Percentiles rank a stretch among this genome's conserved stretches.
Evolutionary conservation across 352 stramenopile genomes (phyloP).

Genomic region (Sclerospora graminicola): DNA sequence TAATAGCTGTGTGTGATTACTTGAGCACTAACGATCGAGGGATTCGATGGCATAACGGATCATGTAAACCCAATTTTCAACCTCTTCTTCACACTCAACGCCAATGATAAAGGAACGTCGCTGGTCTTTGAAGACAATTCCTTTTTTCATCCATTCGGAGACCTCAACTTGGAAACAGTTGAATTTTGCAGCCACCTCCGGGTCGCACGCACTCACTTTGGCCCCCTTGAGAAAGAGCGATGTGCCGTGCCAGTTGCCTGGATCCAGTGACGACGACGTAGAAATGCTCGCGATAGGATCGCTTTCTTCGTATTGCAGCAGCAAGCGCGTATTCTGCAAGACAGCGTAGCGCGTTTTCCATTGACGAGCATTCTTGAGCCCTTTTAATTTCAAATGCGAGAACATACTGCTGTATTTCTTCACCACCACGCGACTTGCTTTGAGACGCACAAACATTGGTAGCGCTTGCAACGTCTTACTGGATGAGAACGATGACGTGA

Average conservation of each 20-base stretch:
- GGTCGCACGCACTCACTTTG: conserved; percentile 63
- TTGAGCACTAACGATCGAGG: no score
- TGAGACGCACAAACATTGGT: conserved; percentile 45
- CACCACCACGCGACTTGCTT: conserved; percentile 58
- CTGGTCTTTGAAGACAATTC: conserved; percentile 47
- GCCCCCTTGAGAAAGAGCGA: conserved; percentile 62
- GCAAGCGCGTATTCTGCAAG: conserved; percentile 48
- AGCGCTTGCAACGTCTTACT: conserved; percentile 4
- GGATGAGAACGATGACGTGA: neutral
- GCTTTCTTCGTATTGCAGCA: conserved; percentile 64
- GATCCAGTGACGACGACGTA: conserved; percentile 10
- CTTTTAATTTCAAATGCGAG: conserved; percentile 60
- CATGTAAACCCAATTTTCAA: conserved; percentile 82
- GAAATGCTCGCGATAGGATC: conserved; percentile 5
- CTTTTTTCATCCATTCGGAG: conserved; percentile 75
- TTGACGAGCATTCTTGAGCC: conserved; percentile 39
- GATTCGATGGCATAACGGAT: conserved; percentile 80
- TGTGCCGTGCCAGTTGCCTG: conserved; percentile 28
- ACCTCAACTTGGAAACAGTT: conserved; percentile 84
- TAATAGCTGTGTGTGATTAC: no score
- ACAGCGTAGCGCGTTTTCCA: conserved; percentile 83
- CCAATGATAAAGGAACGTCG: conserved; percentile 63
- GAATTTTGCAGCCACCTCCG: conserved; percentile 57
- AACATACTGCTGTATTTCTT: conserved; percentile 78
- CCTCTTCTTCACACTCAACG: conserved; percentile 61